Percentiles rank a stretch among this genome's conserved stretches.
phyloP scores from a whole-genome alignment of 106 monocot genomes.

The Dendrobium catenatum region DNA sequence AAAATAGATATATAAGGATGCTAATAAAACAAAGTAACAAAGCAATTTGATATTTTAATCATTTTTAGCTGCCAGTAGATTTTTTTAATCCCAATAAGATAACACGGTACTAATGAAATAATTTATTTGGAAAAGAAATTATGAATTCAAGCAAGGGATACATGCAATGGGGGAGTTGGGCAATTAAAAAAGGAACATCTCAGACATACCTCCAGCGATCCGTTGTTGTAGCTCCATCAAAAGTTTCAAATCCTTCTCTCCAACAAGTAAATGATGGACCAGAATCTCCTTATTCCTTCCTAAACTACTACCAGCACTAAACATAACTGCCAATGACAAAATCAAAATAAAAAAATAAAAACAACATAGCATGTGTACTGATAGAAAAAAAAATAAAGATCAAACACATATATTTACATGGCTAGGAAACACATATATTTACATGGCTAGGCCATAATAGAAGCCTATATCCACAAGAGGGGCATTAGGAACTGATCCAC shows the following conservation, averaged over 20 bases:
- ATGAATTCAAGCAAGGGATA: not conserved
- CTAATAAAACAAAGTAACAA: not conserved
- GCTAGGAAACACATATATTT: no score
- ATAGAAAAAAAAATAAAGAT: not conserved
- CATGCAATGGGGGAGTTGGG: not conserved
- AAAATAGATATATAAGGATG: not conserved
- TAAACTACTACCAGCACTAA: slow-evolving; percentile 30
- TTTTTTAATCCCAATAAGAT: not conserved
- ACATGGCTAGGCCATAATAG: no score
- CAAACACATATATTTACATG: no score
- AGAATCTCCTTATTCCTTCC: slow-evolving; percentile 64
- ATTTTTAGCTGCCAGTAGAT: not conserved
- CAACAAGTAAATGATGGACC: slow-evolving; percentile 92
- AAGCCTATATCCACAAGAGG: no score
- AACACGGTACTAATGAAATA: not conserved
- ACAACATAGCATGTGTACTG: not conserved
- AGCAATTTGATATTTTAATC: not conserved
- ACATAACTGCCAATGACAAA: slow-evolving; percentile 28
- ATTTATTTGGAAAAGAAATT: not conserved
- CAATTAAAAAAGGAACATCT: not conserved
- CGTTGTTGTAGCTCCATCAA: slow-evolving; percentile 64
- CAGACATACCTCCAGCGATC: slow-evolving; percentile 46
- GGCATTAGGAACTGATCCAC: no score
- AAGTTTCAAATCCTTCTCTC: slow-evolving; percentile 60
- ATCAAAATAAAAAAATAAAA: not conserved